Conservation (phyloP, 176 grass and related monocot species). For the Musa acuminata region DNA sequence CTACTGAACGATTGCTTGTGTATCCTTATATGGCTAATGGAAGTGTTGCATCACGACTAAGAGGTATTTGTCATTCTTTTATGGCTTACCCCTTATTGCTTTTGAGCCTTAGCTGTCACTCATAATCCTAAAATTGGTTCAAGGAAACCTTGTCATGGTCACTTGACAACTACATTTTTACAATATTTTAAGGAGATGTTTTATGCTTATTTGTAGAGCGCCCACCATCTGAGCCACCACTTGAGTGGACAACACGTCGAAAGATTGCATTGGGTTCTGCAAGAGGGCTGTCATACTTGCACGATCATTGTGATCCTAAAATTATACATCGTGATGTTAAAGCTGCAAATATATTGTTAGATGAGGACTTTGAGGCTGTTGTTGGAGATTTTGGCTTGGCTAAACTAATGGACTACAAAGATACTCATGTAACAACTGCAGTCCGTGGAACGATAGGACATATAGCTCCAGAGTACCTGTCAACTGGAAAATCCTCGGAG, state of each 20-base stretch:
- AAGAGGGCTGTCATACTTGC: constrained; percentile 10
- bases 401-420: constrained; percentile 12
- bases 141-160: not conserved
- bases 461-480: constrained; percentile 10
- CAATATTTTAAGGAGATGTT: not conserved
- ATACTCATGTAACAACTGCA: constrained; percentile 11
- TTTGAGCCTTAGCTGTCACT: not conserved
- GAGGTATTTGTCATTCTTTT: constrained; percentile 1
- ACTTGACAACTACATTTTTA: not conserved
- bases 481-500: constrained; percentile 14
- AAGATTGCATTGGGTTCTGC: constrained; percentile 8
- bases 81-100: not conserved
- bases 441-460: constrained; percentile 12
- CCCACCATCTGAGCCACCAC: constrained; percentile 6
- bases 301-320: constrained; percentile 15
- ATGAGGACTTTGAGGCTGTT: constrained; percentile 9
- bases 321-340: constrained; percentile 15
- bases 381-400: constrained; percentile 11
- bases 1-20: constrained; percentile 10
- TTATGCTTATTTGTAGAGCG: not conserved
- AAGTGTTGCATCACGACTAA: constrained; percentile 13
- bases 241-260: constrained; percentile 3
- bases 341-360: constrained; percentile 12
- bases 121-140: not conserved
- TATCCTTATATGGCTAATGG: constrained; percentile 16